Conservation (phyloP, 352 stramenopile genomes). For the Phytophthora ohioensis region DNA sequence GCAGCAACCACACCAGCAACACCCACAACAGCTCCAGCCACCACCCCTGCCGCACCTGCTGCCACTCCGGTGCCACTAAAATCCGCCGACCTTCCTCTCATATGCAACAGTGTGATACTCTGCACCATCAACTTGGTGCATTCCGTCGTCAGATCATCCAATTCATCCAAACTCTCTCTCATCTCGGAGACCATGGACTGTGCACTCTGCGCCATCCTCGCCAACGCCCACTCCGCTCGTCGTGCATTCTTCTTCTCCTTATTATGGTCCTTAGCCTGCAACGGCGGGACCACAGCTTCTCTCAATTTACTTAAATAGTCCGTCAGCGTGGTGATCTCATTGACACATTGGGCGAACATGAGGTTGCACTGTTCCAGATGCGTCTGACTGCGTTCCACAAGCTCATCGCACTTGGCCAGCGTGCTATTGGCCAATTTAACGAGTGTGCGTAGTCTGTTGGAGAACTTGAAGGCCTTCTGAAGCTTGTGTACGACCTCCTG, state of each 20-base stretch:
- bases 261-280: conserved; percentile 68
- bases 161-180: conserved; percentile 75
- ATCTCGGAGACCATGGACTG: conserved; percentile 77
- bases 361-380: conserved; percentile 84
- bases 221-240: conserved; percentile 80
- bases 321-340: conserved; percentile 77
- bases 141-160: conserved; percentile 84
- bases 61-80: conserved; percentile 89
- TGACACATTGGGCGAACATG: conserved; percentile 83
- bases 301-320: conserved; percentile 86
- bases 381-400: conserved; percentile 74
- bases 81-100: conserved; percentile 78
- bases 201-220: conserved; percentile 75
- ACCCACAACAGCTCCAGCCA: conserved; percentile 84
- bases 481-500: conserved; percentile 71
- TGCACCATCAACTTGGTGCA: conserved; percentile 89
- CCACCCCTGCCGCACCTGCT: conserved; percentile 76
- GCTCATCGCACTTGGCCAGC: conserved; percentile 68
- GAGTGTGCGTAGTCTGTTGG: conserved; percentile 66
- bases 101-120: conserved; percentile 86
- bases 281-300: conserved; percentile 61
- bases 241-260: conserved; percentile 76
- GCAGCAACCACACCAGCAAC: conserved; percentile 79
- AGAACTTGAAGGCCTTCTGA: conserved; percentile 87
- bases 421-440: conserved; percentile 79